Percentiles rank a stretch among this genome's conserved stretches.
Conservation (phyloP, 2,329 filamentous ascomycete species). For the Amylocarpus encephaloides region DNA sequence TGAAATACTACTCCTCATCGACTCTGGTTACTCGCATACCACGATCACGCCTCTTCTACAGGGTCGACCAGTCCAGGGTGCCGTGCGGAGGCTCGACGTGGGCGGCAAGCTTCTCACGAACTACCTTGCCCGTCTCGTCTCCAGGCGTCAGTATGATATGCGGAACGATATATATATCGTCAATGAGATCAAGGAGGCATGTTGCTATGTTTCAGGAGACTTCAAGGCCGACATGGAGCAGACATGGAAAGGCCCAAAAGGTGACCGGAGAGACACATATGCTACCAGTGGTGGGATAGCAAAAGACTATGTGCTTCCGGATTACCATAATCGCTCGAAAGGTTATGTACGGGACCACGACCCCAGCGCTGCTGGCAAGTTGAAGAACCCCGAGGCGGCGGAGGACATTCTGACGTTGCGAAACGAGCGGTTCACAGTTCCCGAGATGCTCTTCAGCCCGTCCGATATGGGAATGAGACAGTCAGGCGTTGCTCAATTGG, state of each 20-base stretch:
- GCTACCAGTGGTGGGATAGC: conserved; percentile 53
- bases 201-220: conserved; percentile 74
- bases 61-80: conserved; percentile 72
- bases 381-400: conserved; percentile 40
- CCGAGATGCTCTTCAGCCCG: conserved; percentile 84
- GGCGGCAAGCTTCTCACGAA: conserved; percentile 93
- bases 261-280: conserved; percentile 47
- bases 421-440: conserved; percentile 87
- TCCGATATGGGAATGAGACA: conserved; percentile 79
- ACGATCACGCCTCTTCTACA: conserved; percentile 81
- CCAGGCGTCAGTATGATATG: conserved; percentile 90
- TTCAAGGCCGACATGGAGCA: conserved; percentile 74
- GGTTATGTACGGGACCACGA: conserved; percentile 77
- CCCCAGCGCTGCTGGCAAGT: conserved; percentile 50
- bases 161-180: conserved; percentile 89
- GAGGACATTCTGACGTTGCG: conserved; percentile 83
- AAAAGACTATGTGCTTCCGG: conserved; percentile 87
- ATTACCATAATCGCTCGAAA: conserved; percentile 55
- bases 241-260: conserved; percentile 72
- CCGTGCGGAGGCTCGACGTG: conserved; percentile 77
- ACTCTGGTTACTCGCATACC: conserved; percentile 89
- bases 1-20: conserved; percentile 81
- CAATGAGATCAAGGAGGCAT: conserved; percentile 90
- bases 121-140: conserved; percentile 82
- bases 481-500: conserved; percentile 73